Percentiles rank a stretch among this genome's conserved stretches.
These are phyloP conservation scores for Ochromonas danica DNA, from an alignment of 108 stramenopile species.

Conservation along the genomic window DNA sequence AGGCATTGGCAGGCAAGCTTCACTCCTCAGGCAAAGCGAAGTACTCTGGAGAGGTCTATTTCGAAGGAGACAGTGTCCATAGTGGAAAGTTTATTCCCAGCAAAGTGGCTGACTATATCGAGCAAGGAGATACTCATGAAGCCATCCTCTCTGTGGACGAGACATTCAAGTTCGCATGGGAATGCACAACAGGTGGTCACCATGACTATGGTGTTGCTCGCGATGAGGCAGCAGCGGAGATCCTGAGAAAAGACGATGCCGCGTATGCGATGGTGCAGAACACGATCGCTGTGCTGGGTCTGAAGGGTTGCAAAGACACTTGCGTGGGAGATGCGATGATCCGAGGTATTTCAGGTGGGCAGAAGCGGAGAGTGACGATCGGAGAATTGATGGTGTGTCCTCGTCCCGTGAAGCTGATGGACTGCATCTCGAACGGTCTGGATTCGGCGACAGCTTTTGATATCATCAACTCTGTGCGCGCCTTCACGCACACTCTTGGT, in stretches of 20 bases:
- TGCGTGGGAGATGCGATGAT: no score
- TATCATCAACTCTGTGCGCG: constrained; percentile 53
- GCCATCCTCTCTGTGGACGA: constrained; percentile 70
- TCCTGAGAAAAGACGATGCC: constrained; percentile 6
- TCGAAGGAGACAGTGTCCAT: constrained; percentile 39
- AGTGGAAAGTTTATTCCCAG: constrained; percentile 38
- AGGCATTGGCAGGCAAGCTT: constrained; percentile 42
- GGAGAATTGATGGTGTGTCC: constrained; percentile 69
- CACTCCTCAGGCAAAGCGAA: neutral
- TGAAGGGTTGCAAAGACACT: no score
- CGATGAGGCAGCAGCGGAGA: constrained; percentile 2
- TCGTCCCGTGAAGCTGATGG: no score
- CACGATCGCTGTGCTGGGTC: no score
- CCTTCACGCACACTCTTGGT: constrained; percentile 31
- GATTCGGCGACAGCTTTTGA: no score
- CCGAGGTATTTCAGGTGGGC: no score
- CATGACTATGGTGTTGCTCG: constrained; percentile 10
- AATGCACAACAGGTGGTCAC: constrained; percentile 59
- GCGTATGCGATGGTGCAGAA: no score
- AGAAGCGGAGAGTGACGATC: no score
- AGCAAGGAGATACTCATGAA: constrained; percentile 72
- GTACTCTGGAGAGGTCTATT: constrained; percentile 21
- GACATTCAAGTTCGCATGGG: constrained; percentile 70
- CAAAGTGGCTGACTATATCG: constrained; percentile 55
- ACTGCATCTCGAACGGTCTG: constrained; percentile 74